A percentile compares a stretch with the other conserved stretches of the same genome.
Conservation (phyloP, 2,329 filamentous ascomycete species). For the Fusarium sp. region DNA sequence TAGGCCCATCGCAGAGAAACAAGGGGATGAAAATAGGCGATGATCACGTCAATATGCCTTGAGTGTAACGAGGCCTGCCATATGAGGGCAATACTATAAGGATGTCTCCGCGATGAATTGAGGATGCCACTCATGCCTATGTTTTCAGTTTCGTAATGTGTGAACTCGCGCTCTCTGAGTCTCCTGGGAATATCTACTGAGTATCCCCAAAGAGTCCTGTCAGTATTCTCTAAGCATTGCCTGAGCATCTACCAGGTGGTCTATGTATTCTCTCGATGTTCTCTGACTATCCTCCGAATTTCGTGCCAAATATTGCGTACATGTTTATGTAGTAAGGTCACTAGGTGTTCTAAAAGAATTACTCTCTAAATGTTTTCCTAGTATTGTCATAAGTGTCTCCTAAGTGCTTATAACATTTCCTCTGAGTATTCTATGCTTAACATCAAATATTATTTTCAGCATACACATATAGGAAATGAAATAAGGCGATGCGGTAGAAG, state of each 20-base stretch:
- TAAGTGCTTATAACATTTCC: neutral
- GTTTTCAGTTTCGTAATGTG: neutral
- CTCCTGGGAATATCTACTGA: neutral
- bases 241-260: no score
- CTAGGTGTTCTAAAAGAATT: neutral
- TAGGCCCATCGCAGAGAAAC: conserved; percentile 25
- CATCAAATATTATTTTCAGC: no score
- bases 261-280: no score
- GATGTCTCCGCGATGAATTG: conserved; percentile 35
- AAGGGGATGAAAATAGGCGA: conserved; percentile 19
- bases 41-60: conserved; percentile 26
- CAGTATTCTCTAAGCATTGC: neutral
- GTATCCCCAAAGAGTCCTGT: no score
- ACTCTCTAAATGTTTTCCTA: fast-evolving
- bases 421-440: no score
- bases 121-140: neutral
- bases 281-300: no score
- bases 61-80: conserved; percentile 24
- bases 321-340: no score
- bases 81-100: conserved; percentile 34
- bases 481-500: no score
- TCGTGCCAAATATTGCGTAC: no score
- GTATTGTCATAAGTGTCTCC: no score
- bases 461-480: no score
- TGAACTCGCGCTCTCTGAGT: neutral